Percentiles rank a stretch among this genome's conserved stretches.
phyloP scores from a whole-genome alignment of 2,329 filamentous ascomycete species.

The Pseudogymnoascus sp. region DNA sequence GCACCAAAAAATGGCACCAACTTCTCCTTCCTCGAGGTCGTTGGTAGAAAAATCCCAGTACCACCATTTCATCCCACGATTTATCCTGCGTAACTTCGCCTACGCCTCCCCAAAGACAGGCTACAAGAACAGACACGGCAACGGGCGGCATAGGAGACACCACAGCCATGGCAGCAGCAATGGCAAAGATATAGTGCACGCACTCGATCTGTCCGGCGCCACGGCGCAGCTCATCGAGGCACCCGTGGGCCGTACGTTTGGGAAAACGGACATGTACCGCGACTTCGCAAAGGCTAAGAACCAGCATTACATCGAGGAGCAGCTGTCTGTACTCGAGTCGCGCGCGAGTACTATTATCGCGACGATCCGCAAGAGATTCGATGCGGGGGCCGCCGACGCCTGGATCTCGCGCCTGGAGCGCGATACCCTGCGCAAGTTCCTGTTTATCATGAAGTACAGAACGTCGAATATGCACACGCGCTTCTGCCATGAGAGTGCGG shows the following conservation, averaged over 20 bases:
- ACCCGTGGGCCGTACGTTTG: constrained; percentile 23
- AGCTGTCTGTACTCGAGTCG: constrained; percentile 24
- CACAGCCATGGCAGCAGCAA: constrained; percentile 2
- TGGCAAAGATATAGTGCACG: constrained; percentile 19
- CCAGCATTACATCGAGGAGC: constrained; percentile 25
- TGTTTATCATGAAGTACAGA: constrained; percentile 41
- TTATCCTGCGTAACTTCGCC: constrained; percentile 30
- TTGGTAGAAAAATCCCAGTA: constrained; percentile 21
- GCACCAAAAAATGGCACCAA: neutral
- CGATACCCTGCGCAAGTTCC: constrained; percentile 37
- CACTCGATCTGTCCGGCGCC: constrained; percentile 18
- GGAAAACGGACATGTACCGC: constrained; percentile 29
- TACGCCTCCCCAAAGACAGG: constrained; percentile 12
- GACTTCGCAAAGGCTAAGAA: constrained; percentile 20
- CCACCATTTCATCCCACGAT: constrained; percentile 32
- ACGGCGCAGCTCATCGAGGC: constrained; percentile 15
- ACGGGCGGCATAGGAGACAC: too few relatives aligned
- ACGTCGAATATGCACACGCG: constrained; percentile 29
- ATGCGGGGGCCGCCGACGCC: constrained; percentile 21
- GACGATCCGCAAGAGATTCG: constrained; percentile 19
- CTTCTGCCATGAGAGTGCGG: constrained; percentile 29
- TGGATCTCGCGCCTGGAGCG: constrained; percentile 28
- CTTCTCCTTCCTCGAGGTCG: too few relatives aligned
- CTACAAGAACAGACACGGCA: constrained; percentile 11
- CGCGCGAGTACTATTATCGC: constrained; percentile 20